phyloP scores from a whole-genome alignment of 352 stramenopile genomes.

The Lagenidium giganteum region DNA sequence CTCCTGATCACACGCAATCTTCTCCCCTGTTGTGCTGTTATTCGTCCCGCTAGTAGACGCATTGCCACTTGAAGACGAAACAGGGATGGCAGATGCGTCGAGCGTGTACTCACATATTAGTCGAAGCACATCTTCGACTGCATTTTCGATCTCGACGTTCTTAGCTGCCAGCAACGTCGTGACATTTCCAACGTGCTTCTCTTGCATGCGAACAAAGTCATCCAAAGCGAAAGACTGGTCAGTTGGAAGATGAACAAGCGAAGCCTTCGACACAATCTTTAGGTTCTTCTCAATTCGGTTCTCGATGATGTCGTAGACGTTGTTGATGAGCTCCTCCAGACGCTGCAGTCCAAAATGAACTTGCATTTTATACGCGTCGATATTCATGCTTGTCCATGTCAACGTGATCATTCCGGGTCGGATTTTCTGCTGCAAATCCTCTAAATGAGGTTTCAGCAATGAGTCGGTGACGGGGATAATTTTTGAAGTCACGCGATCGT shows the following conservation, averaged over 20 bases:
- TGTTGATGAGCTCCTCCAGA: slow-evolving; percentile 82
- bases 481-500: slow-evolving; percentile 66
- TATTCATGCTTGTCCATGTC: slow-evolving; percentile 90
- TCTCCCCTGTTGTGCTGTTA: too few relatives aligned
- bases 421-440: slow-evolving; percentile 72
- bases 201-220: slow-evolving; percentile 82
- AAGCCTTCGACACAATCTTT: slow-evolving; percentile 72
- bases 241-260: slow-evolving; percentile 70
- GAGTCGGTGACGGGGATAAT: slow-evolving; percentile 66
- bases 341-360: slow-evolving; percentile 56
- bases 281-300: slow-evolving; percentile 84
- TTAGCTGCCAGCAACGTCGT: slow-evolving; percentile 66
- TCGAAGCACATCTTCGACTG: slow-evolving; percentile 73
- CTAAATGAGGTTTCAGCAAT: slow-evolving; percentile 60
- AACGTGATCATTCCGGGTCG: slow-evolving; percentile 77
- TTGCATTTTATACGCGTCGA: slow-evolving; percentile 74
- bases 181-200: slow-evolving; percentile 59
- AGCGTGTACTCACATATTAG: slow-evolving; percentile 69
- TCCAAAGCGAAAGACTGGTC: slow-evolving; percentile 83
- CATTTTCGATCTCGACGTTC: slow-evolving; percentile 84
- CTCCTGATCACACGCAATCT: slow-evolving; percentile 26
- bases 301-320: slow-evolving; percentile 75
- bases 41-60: slow-evolving; percentile 1
- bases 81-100: slow-evolving; percentile 19
- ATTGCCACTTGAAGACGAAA: not conserved